phyloP scores from a whole-genome alignment of 192 early-diverging fungal species.

The Coemansia sp. region DNA sequence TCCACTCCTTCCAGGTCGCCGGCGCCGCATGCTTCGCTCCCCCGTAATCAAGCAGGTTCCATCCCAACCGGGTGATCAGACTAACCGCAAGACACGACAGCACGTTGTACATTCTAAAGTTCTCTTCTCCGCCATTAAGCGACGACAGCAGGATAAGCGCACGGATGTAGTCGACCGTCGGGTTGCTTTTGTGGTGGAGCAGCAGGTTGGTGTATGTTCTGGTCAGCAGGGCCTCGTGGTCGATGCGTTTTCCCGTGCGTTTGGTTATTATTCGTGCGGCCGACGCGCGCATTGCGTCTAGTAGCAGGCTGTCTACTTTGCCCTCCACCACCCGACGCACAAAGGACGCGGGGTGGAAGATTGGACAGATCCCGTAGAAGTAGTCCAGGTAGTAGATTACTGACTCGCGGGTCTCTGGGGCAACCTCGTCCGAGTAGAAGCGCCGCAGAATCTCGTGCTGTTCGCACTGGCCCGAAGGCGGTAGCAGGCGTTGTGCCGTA shows the following conservation, averaged over 20 bases:
- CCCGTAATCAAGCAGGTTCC: conserved; percentile 36
- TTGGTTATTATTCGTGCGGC: conserved; percentile 15
- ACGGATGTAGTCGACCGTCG: conserved; percentile 27
- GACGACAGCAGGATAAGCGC: conserved; percentile 27
- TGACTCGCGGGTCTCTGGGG: conserved; percentile 31
- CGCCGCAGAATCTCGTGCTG: conserved; percentile 32
- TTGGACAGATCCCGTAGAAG: conserved; percentile 38
- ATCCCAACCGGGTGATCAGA: conserved; percentile 32
- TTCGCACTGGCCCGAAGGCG: too few relatives aligned
- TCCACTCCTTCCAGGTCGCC: conserved; percentile 45
- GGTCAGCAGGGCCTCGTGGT: conserved; percentile 15
- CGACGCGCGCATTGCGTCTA: conserved; percentile 27
- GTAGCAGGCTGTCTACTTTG: conserved; percentile 18
- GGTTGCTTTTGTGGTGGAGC: conserved; percentile 7
- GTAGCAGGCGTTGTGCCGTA: too few relatives aligned
- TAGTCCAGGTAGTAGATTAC: conserved; percentile 29
- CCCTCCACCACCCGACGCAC: conserved; percentile 24
- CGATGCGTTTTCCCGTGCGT: conserved; percentile 1
- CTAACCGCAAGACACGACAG: conserved; percentile 18
- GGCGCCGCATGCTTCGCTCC: conserved; percentile 5
- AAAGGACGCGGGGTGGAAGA: conserved; percentile 38
- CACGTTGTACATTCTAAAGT: conserved; percentile 18
- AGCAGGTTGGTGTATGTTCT: conserved; percentile 12
- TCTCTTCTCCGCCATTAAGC: conserved; percentile 7
- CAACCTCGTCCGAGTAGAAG: conserved; percentile 44